These are phyloP conservation scores for Imleria badia DNA, from an alignment of 768 basidiomycete genomes.

Conservation along the genomic window DNA sequence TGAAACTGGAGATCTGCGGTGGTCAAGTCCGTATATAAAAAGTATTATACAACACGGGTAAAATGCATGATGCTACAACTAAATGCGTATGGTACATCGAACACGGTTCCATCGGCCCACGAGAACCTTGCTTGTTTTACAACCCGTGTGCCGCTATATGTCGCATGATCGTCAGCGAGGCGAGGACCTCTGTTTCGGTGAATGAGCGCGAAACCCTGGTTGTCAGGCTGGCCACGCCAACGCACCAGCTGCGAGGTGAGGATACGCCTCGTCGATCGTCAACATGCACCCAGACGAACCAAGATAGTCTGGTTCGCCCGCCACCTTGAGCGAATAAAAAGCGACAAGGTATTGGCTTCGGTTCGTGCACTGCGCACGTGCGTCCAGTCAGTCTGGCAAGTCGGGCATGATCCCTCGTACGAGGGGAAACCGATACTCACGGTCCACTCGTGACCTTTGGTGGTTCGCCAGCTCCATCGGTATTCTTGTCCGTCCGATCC, in stretches of 20 bases:
- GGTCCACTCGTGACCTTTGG: slow-evolving; percentile 60
- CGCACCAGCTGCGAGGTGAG: slow-evolving; percentile 56
- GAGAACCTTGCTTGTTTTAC: slow-evolving; percentile 20
- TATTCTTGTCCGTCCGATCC: slow-evolving; percentile 64
- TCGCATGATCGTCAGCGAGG: slow-evolving; percentile 62
- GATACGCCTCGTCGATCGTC: slow-evolving; percentile 60
- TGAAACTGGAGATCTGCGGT: slow-evolving; percentile 4
- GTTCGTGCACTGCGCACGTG: slow-evolving; percentile 51
- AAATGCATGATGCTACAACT: slow-evolving; percentile 8
- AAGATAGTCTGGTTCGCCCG: slow-evolving; percentile 53
- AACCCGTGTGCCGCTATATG: slow-evolving; percentile 52
- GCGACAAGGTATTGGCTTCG: slow-evolving; percentile 51
- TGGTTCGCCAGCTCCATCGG: slow-evolving; percentile 52
- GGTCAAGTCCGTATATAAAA: not conserved
- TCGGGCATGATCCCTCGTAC: not conserved
- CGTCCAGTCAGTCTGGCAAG: not conserved
- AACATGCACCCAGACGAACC: slow-evolving; percentile 62
- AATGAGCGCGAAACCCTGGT: slow-evolving; percentile 12
- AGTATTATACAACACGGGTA: slow-evolving; percentile 16
- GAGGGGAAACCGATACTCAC: slow-evolving; percentile 37
- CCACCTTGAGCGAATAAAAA: slow-evolving; percentile 55
- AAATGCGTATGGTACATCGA: slow-evolving; percentile 9
- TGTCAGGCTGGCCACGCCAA: slow-evolving; percentile 5
- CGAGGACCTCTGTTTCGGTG: slow-evolving; percentile 50
- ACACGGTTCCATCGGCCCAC: not conserved